Conservation (phyloP, 805 yeast species). For the Saccharomycopsis sp. region DNA sequence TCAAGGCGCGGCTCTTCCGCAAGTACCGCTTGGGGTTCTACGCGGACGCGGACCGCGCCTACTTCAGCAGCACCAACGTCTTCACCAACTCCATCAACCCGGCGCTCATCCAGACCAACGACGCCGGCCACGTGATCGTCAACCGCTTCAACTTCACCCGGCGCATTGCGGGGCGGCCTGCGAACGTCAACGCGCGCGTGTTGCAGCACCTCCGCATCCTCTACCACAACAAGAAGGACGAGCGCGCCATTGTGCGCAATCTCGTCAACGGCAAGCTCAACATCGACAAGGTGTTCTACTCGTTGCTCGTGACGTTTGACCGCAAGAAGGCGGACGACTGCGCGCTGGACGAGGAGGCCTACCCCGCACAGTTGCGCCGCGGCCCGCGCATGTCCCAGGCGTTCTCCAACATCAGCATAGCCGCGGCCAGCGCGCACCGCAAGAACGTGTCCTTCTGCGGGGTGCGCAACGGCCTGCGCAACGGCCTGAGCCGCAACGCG, state of each 20-base stretch:
- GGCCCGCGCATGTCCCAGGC: constrained; percentile 16
- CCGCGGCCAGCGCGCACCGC: constrained; percentile 13
- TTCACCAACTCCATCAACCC: constrained; percentile 21
- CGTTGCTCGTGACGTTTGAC: constrained; percentile 17
- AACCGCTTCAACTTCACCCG: constrained; percentile 19
- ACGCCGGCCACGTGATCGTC: constrained; percentile 14
- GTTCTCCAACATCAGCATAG: constrained; percentile 19
- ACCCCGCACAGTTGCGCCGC: constrained; percentile 14
- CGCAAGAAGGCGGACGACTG: constrained; percentile 4
- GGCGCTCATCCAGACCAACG: constrained; percentile 17
- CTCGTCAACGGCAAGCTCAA: constrained; percentile 19
- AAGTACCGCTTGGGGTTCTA: constrained; percentile 16
- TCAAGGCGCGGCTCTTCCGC: constrained; percentile 26
- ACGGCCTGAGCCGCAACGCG: too few species aligned
- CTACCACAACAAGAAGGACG: constrained; percentile 19
- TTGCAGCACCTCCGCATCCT: constrained; percentile 16
- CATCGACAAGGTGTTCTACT: constrained; percentile 21
- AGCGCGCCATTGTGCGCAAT: constrained; percentile 11
- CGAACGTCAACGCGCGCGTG: constrained; percentile 6
- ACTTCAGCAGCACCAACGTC: constrained; percentile 15
- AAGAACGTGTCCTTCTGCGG: constrained; percentile 15
- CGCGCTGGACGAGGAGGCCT: constrained; percentile 17
- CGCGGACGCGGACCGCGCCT: constrained; percentile 11
- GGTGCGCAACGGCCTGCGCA: constrained; percentile 2
- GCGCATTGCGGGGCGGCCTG: constrained; percentile 2